Percentiles rank a stretch among this genome's conserved stretches.
Conservation (phyloP, 1,284 basidiomycete genomes). For the Peniophora sp. region DNA sequence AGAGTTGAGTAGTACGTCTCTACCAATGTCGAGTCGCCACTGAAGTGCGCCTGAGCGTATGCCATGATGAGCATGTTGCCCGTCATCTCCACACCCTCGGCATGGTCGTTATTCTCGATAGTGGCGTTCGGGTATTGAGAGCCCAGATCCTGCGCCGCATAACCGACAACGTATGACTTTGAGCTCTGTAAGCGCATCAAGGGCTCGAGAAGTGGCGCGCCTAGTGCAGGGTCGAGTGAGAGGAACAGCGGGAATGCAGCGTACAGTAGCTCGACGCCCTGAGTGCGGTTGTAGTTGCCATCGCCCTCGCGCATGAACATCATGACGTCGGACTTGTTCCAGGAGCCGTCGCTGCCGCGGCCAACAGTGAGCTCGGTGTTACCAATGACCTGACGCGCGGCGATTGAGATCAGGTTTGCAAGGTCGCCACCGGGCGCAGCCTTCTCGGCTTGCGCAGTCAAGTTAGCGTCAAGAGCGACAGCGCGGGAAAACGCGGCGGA, state of each 20-base stretch:
- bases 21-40: constrained; percentile 8
- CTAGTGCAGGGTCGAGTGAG: constrained; percentile 4
- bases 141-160: constrained; percentile 3
- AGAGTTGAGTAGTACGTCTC: constrained; percentile 5
- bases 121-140: constrained; percentile 2
- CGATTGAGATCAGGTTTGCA: constrained; percentile 1
- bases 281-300: constrained; percentile 4
- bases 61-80: constrained; percentile 16
- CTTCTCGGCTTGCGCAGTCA: neutral
- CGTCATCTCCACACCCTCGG: constrained; percentile 8
- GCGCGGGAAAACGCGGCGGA: neutral
- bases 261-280: constrained; percentile 7
- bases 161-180: neutral
- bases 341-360: neutral
- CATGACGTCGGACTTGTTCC: constrained; percentile 6
- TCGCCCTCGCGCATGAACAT: constrained; percentile 9
- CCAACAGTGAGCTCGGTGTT: constrained; percentile 7
- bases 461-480: neutral
- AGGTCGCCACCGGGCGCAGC: neutral
- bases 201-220: constrained; percentile 6
- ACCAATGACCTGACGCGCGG: constrained; percentile 1
- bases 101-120: neutral
- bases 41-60: constrained; percentile 13
- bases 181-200: constrained; percentile 6
- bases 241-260: constrained; percentile 8